These are phyloP conservation scores for Kodamaea hsintzibuensis DNA, from an alignment of 805 yeast species.

Conservation along the genomic window DNA sequence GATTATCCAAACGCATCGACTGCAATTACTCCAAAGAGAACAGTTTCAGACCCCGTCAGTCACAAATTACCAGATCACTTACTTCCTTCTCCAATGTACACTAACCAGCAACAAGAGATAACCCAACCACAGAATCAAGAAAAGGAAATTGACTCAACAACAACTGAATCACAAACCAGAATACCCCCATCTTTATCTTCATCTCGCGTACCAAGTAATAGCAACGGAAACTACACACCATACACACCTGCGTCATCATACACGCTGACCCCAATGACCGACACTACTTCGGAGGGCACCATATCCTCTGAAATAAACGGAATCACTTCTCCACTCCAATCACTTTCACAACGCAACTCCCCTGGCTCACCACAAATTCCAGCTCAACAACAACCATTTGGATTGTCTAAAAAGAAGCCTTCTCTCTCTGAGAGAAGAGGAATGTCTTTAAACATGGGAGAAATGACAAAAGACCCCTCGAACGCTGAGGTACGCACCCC, in stretches of 20 bases:
- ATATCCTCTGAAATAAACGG: neutral
- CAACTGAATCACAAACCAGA: neutral
- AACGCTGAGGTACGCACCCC: slow-evolving; percentile 2
- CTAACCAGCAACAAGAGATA: neutral
- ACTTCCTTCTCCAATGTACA: slow-evolving; percentile 7
- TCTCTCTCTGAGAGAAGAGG: slow-evolving; percentile 57
- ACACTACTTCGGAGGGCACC: neutral
- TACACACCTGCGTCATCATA: slow-evolving; percentile 4
- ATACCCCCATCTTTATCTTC: neutral
- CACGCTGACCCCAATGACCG: slow-evolving; percentile 3
- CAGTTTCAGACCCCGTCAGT: neutral
- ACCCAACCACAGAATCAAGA: neutral
- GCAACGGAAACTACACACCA: slow-evolving; percentile 1
- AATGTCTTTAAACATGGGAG: slow-evolving; percentile 48
- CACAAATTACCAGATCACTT: slow-evolving; percentile 2
- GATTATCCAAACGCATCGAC: neutral
- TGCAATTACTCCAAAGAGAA: neutral
- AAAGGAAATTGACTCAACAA: too few species aligned
- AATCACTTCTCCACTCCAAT: neutral
- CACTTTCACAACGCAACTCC: neutral
- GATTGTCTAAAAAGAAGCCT: slow-evolving; percentile 31
- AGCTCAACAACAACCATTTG: slow-evolving; percentile 1
- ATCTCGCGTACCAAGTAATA: neutral
- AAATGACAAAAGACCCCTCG: slow-evolving; percentile 14
- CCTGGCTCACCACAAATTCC: slow-evolving; percentile 4